Evolutionary conservation across 1,139 yeast genomes (phyloP).

Genomic region (Yamadazyma sp.): DNA sequence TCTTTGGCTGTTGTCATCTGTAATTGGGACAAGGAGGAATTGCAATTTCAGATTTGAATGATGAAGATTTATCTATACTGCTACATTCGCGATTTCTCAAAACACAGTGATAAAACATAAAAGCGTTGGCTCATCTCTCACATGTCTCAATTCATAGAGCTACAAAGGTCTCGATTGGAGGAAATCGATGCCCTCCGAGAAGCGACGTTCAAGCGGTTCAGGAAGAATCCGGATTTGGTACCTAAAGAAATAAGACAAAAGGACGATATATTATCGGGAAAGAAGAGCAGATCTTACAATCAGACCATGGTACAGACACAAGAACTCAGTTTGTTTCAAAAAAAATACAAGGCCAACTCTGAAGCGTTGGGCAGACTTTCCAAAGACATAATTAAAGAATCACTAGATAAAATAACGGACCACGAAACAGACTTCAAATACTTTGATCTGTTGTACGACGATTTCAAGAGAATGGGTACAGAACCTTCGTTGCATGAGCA

Average conservation of each 20-base stretch:
- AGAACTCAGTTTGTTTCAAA: slow-evolving; percentile 58
- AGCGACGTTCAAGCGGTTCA: slow-evolving; percentile 31
- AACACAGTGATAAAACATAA: not conserved
- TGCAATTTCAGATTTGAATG: not conserved
- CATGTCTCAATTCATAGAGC: slow-evolving; percentile 36
- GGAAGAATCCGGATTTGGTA: slow-evolving; percentile 26
- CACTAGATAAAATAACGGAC: slow-evolving; percentile 27
- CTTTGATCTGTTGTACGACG: slow-evolving; percentile 44
- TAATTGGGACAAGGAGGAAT: too few relatives aligned
- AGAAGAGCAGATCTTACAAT: slow-evolving; percentile 36
- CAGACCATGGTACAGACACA: slow-evolving; percentile 61
- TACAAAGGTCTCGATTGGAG: slow-evolving; percentile 36
- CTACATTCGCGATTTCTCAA: not conserved
- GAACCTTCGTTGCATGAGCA: slow-evolving; percentile 23
- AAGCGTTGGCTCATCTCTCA: slow-evolving; percentile 1
- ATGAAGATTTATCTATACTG: not conserved
- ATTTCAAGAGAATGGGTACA: slow-evolving; percentile 27
- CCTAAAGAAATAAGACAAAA: slow-evolving; percentile 11
- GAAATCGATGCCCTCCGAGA: slow-evolving; percentile 37
- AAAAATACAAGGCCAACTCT: slow-evolving; percentile 35
- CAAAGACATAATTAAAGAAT: slow-evolving; percentile 14
- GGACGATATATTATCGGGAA: slow-evolving; percentile 14
- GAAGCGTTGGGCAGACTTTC: slow-evolving; percentile 3
- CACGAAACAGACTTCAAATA: slow-evolving; percentile 28
- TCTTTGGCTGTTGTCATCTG: slow-evolving; percentile 1